phyloP scores from a whole-genome alignment of 345 rosid species.

The Brassica rapa region DNA sequence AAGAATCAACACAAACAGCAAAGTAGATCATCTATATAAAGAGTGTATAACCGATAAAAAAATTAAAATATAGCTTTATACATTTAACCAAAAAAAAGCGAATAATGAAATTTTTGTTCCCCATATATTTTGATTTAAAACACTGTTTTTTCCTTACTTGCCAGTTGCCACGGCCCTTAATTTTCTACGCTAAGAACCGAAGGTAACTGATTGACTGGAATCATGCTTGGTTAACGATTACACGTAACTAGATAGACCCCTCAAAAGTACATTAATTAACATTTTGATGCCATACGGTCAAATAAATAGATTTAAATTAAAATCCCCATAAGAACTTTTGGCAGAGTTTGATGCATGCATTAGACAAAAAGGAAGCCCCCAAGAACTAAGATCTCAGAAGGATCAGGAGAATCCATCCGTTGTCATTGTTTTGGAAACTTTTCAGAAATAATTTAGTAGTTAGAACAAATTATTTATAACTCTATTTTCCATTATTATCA shows the following conservation, averaged over 20 bases:
- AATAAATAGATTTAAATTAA: background rate
- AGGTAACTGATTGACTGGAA: background rate
- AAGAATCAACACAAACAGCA: conserved; percentile 38
- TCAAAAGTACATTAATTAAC: background rate
- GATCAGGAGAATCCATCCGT: conserved; percentile 7
- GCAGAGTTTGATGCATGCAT: conserved; percentile 30
- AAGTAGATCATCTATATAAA: conserved; percentile 27
- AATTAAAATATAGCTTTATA: background rate
- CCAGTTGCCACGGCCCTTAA: background rate
- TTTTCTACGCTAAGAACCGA: background rate
- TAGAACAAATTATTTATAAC: background rate
- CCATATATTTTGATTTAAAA: background rate
- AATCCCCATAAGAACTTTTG: background rate
- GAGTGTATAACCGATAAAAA: conserved; percentile 32
- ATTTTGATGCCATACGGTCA: background rate
- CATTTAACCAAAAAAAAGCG: background rate
- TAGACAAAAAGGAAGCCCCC: conserved; percentile 1
- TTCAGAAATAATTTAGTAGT: background rate
- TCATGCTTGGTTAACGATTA: background rate
- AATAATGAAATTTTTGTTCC: background rate
- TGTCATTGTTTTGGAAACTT: conserved; percentile 15
- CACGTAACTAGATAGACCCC: background rate
- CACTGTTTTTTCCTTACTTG: background rate
- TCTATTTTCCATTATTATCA: background rate
- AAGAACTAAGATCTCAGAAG: background rate